A percentile compares a stretch with the other conserved stretches of the same genome.
Conservation (phyloP, 2,329 filamentous ascomycete species). For the Paecilomyces niveus region DNA sequence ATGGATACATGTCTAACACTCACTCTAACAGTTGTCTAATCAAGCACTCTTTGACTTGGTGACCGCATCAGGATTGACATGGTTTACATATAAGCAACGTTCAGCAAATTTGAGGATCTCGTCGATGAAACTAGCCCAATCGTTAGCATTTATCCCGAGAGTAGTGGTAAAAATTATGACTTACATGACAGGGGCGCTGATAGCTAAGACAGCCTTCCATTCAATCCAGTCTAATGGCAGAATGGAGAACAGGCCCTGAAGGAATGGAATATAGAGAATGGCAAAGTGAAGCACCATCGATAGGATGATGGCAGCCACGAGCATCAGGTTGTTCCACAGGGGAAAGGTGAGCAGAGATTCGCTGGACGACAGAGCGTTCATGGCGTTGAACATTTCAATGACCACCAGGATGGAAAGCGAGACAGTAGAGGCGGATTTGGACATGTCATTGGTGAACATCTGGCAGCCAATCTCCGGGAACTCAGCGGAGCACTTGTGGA, state of each 20-base stretch:
- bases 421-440: constrained; percentile 85
- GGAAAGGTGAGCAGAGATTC: constrained; percentile 90
- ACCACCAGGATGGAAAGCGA: constrained; percentile 87
- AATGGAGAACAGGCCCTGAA: constrained; percentile 86
- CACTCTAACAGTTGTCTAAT: neutral
- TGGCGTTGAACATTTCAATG: constrained; percentile 99
- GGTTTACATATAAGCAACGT: constrained; percentile 51
- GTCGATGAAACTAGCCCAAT: constrained; percentile 60
- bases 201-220: constrained; percentile 83
- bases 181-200: constrained; percentile 90
- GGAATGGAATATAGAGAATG: constrained; percentile 81
- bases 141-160: constrained; percentile 12
- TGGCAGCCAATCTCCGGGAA: constrained; percentile 86
- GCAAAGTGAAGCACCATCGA: constrained; percentile 95
- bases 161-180: constrained; percentile 28
- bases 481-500: constrained; percentile 81
- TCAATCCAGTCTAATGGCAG: constrained; percentile 76
- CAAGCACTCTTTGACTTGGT: constrained; percentile 31
- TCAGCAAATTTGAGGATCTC: constrained; percentile 76
- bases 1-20: neutral
- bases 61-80: constrained; percentile 21
- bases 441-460: constrained; percentile 82
- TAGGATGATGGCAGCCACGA: constrained; percentile 86
- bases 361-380: constrained; percentile 94
- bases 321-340: constrained; percentile 98